These are phyloP conservation scores for Chenopodium album DNA, from an alignment of 148 eudicot species.

Conservation along the genomic window DNA sequence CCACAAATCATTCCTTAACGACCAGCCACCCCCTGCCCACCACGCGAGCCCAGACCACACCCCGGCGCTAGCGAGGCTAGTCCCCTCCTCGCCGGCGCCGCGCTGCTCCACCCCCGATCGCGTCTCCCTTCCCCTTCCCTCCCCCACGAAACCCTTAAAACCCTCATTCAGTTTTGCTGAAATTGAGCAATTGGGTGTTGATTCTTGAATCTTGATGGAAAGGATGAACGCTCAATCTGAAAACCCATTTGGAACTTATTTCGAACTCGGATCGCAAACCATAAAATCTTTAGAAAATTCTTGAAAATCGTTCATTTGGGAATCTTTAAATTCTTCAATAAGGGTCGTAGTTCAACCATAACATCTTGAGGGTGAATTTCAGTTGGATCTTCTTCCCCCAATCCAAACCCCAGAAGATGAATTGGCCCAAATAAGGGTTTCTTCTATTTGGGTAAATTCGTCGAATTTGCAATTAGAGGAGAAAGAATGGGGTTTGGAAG, in stretches of 20 bases:
- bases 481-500: too few relatives aligned
- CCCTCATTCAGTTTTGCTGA: too few relatives aligned
- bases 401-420: constrained; percentile 34
- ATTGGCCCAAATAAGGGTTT: constrained; percentile 37
- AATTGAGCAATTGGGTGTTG: too few relatives aligned
- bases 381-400: constrained; percentile 24
- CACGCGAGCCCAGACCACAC: too few relatives aligned
- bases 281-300: constrained; percentile 43
- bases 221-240: constrained; percentile 23
- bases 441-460: constrained; percentile 26
- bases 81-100: too few relatives aligned
- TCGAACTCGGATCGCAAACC: constrained; percentile 64
- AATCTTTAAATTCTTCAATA: constrained; percentile 23
- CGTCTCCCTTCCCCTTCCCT: too few relatives aligned
- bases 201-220: too few relatives aligned
- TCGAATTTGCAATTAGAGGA: constrained; percentile 5
- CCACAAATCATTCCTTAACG: too few relatives aligned
- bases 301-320: constrained; percentile 47
- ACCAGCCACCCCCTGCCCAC: too few relatives aligned
- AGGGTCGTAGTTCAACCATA: neutral
- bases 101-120: too few relatives aligned
- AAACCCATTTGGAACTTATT: constrained; percentile 52
- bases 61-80: too few relatives aligned
- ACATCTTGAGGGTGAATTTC: neutral
- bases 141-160: too few relatives aligned